phyloP scores from a whole-genome alignment of 2,329 filamentous ascomycete species.

The Aspergillus chevalieri region DNA sequence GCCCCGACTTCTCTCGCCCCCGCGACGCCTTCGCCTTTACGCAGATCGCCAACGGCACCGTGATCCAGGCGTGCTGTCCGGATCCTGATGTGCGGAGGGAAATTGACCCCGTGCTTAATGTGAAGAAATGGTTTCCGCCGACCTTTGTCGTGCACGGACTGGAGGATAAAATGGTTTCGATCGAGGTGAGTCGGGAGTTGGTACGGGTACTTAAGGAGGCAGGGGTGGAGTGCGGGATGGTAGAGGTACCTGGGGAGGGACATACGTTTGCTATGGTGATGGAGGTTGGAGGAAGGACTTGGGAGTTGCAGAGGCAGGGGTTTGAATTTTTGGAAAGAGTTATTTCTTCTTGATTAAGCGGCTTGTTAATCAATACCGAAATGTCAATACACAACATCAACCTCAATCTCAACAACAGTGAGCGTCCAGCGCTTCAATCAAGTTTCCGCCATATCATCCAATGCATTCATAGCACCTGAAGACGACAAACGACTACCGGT shows the following conservation, averaged over 20 bases:
- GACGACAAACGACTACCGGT: too few relatives aligned
- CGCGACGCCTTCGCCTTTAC: constrained; percentile 38
- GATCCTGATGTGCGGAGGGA: constrained; percentile 15
- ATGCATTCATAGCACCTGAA: too few relatives aligned
- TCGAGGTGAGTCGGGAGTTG: constrained; percentile 29
- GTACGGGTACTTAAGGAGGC: constrained; percentile 17
- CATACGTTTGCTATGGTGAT: constrained; percentile 42
- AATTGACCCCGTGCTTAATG: constrained; percentile 31
- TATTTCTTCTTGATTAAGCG: constrained; percentile 5
- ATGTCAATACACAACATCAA: too few relatives aligned
- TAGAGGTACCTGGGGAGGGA: constrained; percentile 36
- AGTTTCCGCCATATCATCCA: too few relatives aligned
- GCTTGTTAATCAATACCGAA: too few relatives aligned
- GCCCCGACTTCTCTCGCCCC: constrained; percentile 31
- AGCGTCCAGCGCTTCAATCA: too few relatives aligned
- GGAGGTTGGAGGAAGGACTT: constrained; percentile 31
- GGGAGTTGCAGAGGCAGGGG: constrained; percentile 32
- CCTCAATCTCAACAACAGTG: too few relatives aligned
- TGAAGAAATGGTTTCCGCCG: constrained; percentile 28
- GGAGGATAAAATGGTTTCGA: constrained; percentile 36
- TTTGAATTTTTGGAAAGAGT: constrained; percentile 38
- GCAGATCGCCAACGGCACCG: constrained; percentile 37
- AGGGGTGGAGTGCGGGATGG: constrained; percentile 31
- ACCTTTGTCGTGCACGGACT: constrained; percentile 41
- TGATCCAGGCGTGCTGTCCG: constrained; percentile 29